Conservation (phyloP, 768 basidiomycete genomes). For the Artomyces pyxidatus region DNA sequence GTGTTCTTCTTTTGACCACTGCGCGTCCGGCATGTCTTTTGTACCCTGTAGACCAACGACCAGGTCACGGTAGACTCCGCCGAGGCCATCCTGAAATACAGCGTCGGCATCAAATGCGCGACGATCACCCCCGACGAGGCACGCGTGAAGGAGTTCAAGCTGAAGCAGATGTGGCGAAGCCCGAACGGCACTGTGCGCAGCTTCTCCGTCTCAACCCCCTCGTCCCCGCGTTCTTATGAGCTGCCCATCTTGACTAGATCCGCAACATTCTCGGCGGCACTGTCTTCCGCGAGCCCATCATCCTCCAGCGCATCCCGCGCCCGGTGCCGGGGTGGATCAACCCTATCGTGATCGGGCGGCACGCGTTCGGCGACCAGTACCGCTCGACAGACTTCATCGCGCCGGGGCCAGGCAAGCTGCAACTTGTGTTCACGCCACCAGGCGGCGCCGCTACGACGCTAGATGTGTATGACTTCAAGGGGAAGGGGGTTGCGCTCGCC, state of each 20-base stretch:
- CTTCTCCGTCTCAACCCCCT: background rate
- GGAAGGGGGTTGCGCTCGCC: conserved; percentile 84
- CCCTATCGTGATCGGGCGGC: conserved; percentile 93
- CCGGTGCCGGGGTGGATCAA: conserved; percentile 96
- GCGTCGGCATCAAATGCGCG: conserved; percentile 98
- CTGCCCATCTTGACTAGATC: conserved; percentile 42
- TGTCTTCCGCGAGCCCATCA: conserved; percentile 97
- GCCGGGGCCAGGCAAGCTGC: conserved; percentile 88
- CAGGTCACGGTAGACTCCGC: conserved; percentile 89
- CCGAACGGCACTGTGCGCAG: conserved; percentile 83
- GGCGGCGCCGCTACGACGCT: conserved; percentile 66
- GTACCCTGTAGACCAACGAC: conserved; percentile 68
- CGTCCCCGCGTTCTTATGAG: background rate
- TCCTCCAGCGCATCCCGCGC: conserved; percentile 82
- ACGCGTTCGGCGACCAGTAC: conserved; percentile 98
- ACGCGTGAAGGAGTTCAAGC: conserved; percentile 91
- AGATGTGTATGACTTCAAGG: conserved; percentile 92
- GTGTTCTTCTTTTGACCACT: too few species aligned
- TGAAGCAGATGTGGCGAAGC: conserved; percentile 98
- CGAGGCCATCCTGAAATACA: conserved; percentile 88
- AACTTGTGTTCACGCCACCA: conserved; percentile 81
- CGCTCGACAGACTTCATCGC: conserved; percentile 90
- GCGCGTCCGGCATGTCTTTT: too few species aligned
- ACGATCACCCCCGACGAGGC: conserved; percentile 99
- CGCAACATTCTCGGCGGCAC: conserved; percentile 98